These are phyloP conservation scores for Aspergillus affinis DNA, from an alignment of 495 filamentous ascomycete genomes.

Conservation along the genomic window DNA sequence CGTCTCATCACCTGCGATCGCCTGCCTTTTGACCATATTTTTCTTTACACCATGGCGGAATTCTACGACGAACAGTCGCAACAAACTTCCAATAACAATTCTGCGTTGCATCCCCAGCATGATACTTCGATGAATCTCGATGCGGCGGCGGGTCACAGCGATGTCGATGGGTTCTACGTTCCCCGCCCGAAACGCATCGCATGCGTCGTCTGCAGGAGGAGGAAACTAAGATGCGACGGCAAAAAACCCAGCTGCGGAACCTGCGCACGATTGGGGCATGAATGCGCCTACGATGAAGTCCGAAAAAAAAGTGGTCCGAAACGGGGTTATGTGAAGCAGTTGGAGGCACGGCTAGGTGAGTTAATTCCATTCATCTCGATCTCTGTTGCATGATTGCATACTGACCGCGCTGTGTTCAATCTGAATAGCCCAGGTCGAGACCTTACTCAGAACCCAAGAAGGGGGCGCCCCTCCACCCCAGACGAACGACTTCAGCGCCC, in stretches of 20 bases:
- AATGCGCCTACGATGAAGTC: constrained; percentile 93
- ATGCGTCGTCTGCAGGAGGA: constrained; percentile 92
- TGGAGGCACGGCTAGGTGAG: constrained; percentile 91
- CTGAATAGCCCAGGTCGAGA: constrained; percentile 85
- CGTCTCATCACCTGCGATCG: background rate
- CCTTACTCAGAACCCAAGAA: constrained; percentile 70
- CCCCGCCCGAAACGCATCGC: constrained; percentile 91
- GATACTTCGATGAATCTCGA: constrained; percentile 31
- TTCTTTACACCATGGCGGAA: constrained; percentile 24
- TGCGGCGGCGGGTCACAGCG: constrained; percentile 32
- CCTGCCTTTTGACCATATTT: background rate
- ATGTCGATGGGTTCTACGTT: constrained; percentile 59
- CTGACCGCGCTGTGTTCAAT: constrained; percentile 3
- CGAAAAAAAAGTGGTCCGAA: constrained; percentile 98
- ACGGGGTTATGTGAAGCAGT: constrained; percentile 94
- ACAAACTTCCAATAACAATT: constrained; percentile 30
- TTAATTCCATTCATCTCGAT: background rate
- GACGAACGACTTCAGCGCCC: constrained; percentile 25
- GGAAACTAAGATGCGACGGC: constrained; percentile 81
- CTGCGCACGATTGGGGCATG: constrained; percentile 83
- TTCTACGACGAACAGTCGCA: constrained; percentile 61
- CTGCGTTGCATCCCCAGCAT: constrained; percentile 24
- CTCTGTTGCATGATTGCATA: background rate
- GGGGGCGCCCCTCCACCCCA: constrained; percentile 20
- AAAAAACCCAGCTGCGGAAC: constrained; percentile 84